Evolutionary conservation across 805 yeast genomes (phyloP).

Genomic region (Pichia eremophila): DNA sequence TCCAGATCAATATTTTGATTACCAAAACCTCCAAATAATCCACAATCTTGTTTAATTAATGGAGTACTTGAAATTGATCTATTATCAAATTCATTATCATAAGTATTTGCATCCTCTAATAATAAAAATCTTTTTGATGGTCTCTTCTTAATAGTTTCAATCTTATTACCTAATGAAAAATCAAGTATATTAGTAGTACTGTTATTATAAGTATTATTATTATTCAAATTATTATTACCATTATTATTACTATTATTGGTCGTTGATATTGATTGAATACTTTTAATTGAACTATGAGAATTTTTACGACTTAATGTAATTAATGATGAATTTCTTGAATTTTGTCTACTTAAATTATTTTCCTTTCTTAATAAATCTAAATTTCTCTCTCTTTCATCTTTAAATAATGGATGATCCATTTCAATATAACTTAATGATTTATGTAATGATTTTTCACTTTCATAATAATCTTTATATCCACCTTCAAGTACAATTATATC

Average conservation of each 20-base stretch:
- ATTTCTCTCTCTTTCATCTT: slow-evolving; percentile 36
- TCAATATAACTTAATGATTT: slow-evolving; percentile 51
- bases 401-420: slow-evolving; percentile 61
- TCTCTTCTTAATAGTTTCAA: slow-evolving; percentile 3
- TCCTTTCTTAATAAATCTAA: slow-evolving; percentile 31
- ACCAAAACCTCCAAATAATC: slow-evolving; percentile 22
- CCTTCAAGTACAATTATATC: slow-evolving; percentile 85
- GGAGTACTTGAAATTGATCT: background rate
- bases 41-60: slow-evolving; percentile 3
- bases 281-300: slow-evolving; percentile 9
- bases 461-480: slow-evolving; percentile 77
- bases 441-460: slow-evolving; percentile 25
- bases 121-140: slow-evolving; percentile 4
- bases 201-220: too few relatives aligned
- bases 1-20: slow-evolving; percentile 17
- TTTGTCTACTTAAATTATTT: slow-evolving; percentile 22
- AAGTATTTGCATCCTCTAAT: too few relatives aligned
- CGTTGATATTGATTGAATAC: slow-evolving; percentile 8
- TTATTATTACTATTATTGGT: too few relatives aligned
- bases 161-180: slow-evolving; percentile 15
- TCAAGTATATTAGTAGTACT: slow-evolving; percentile 13
- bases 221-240: too few relatives aligned
- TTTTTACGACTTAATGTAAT: slow-evolving; percentile 10
- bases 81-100: too few relatives aligned
- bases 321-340: slow-evolving; percentile 13